Base-by-base conservation (phyloP, 1,139 yeast genomes). In the Candida neerlandica region DNA sequence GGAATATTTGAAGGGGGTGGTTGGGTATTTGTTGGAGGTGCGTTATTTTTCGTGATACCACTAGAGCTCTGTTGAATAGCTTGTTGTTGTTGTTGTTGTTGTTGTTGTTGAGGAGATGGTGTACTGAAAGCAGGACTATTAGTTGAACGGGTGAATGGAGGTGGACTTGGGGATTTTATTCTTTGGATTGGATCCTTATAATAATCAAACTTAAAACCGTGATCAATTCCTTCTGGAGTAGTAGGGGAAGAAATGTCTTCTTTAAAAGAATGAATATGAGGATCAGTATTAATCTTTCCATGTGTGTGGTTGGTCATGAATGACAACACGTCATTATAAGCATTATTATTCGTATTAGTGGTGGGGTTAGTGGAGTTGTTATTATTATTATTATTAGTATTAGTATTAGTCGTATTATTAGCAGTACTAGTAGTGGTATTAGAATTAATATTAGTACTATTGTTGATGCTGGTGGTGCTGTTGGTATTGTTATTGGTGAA, bases 121-220 rank as follows among this genome's bases (percentile, higher is more conserved):
- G 44, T 39, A n/a, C n/a, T 14, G 29, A 37, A 37, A 5, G 48
- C 39, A 12, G 43, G 21, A 16, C 40, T 18, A 15, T 43, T 43
- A 19, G 47, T 12, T 19, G 47, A 33, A 41, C 33, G 43, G 7
- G 42, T 29, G 14, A 43, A 49, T 18, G 58, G 54, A 3, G 55
- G 58, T 19, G 60, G 58, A 41, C 57, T 53, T 9, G 60, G 58
- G 2, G 58, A 50, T n/a, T 47, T 37, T 7, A 41, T 11, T 35
- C 38, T 46, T 27, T 27, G 41, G n/a, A 21, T 23, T 26, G 47
- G 16, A 11, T 30, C 35, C 4, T 26, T 15, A 6, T 39, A 40
- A 33, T 46, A 29, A 21, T 53, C 55, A 43, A 53, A 53, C 46
- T 42, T 49, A 43, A 46, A 53, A 9, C 47, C 46, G 11, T 40